Conservation (phyloP, 345 rosid species). For the Viola odorata region DNA sequence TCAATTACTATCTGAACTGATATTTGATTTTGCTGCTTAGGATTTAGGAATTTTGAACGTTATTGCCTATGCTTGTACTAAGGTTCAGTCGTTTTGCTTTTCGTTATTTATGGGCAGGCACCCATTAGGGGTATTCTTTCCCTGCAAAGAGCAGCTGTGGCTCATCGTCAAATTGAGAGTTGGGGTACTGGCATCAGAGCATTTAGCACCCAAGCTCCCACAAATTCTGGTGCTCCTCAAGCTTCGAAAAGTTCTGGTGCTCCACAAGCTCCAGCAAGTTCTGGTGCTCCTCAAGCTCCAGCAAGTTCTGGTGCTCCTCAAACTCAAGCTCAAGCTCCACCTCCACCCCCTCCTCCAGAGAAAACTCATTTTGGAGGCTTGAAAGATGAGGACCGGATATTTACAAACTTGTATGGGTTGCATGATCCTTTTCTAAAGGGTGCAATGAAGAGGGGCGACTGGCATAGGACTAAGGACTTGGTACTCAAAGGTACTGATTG, state of each 20-base stretch:
- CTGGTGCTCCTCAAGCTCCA: slow-evolving; percentile 55
- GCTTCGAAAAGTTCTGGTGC: no score
- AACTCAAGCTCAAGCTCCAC: slow-evolving; percentile 4
- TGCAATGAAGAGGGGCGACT: slow-evolving; percentile 93
- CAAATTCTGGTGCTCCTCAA: slow-evolving; percentile 55
- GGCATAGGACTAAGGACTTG: slow-evolving; percentile 94
- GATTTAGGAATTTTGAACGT: not conserved
- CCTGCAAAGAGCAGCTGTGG: slow-evolving; percentile 48
- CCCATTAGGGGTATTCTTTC: slow-evolving; percentile 71
- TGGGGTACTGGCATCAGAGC: slow-evolving; percentile 46
- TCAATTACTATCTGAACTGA: not conserved
- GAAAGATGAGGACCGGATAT: slow-evolving; percentile 91
- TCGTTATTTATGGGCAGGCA: slow-evolving; percentile 39
- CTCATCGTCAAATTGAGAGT: slow-evolving; percentile 37
- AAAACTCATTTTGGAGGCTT: slow-evolving; percentile 96
- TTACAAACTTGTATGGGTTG: slow-evolving; percentile 84
- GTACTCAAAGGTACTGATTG: slow-evolving; percentile 96
- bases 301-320: no score
- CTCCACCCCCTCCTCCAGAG: slow-evolving; percentile 88
- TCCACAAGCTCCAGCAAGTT: slow-evolving; percentile 23
- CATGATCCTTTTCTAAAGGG: slow-evolving; percentile 95
- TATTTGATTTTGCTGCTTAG: not conserved
- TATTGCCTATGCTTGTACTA: not conserved
- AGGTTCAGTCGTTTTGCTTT: not conserved
- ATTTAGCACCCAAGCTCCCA: slow-evolving; percentile 71